Base-by-base conservation (phyloP, 2,329 filamentous ascomycete species). In the Xylaria sp. region DNA sequence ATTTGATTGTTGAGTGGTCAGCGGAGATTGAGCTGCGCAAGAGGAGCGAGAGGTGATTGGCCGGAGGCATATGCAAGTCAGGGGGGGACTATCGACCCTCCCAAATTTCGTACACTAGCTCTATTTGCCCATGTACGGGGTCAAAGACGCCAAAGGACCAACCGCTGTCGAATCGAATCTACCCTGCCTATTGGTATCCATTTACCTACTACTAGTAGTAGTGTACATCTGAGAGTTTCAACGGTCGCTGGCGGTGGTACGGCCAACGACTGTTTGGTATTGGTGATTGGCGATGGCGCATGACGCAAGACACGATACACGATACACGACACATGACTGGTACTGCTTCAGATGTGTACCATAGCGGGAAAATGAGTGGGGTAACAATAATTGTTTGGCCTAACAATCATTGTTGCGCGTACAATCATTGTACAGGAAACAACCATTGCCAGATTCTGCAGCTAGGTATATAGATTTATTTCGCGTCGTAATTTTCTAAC, bases 1-100 rank as follows among this genome's bases (percentile, higher is more conserved):
- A n/a, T 56, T 60, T 46, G 44, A 60, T 52, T 52, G 48, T 52
- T 46, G 61, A 66, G 54, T 59, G 56, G 59, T 39, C 34, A 6
- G 50, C 63, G 62, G 69, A 71, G 66, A 73, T 72, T 74, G 71
- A 69, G 57, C 34, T 46, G 66, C 55, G 58, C 23, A 41, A 51
- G 57, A 32, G 52, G 9, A n/a, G 13, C 20, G 7, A 54, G 59
- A 69, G 37, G 54, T 66, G 72, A 74, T 73, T 74, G 69, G 69
- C 3, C 20, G 18, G 62, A 48, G 23, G 62, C 51, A 66, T 68
- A 67, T 73, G 61, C 69, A 65, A 64, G 65, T 68, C 61, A 66
- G 69, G 66, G 66, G 66, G 66, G 62, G 70, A 67, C 63, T 73
- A 73, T 72, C 65, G 65, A 69, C 65, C 39, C 52, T 37, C 58